These are phyloP conservation scores for Gossypium arboreum DNA, from an alignment of 345 rosid genomes.

Conservation along the genomic window DNA sequence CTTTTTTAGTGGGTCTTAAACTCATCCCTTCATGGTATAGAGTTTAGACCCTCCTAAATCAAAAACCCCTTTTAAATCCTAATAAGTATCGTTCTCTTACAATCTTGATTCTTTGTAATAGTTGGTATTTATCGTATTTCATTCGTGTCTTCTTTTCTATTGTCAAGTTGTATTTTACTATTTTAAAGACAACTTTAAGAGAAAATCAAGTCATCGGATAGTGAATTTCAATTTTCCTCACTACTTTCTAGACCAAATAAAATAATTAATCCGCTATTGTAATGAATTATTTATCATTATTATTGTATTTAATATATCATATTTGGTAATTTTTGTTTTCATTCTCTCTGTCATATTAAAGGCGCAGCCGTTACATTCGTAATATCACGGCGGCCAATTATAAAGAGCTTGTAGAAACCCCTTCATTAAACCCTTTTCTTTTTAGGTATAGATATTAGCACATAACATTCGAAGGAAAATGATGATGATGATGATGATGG, in stretches of 20 bases:
- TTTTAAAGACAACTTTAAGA: not conserved
- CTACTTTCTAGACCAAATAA: not conserved
- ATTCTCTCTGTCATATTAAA: not conserved
- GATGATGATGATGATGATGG: not conserved
- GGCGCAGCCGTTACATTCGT: too few species aligned
- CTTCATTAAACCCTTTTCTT: not conserved
- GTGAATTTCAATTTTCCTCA: not conserved
- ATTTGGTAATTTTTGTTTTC: not conserved
- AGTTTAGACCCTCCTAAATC: too few species aligned
- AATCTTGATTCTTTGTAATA: not conserved
- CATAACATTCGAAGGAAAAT: not conserved
- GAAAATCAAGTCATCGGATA: not conserved
- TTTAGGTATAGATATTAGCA: not conserved
- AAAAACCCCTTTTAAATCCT: not conserved
- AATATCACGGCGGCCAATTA: too few species aligned
- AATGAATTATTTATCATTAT: too few species aligned
- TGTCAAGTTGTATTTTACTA: not conserved
- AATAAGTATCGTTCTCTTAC: not conserved
- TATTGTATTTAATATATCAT: too few species aligned
- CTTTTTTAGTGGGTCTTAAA: not conserved
- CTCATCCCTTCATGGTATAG: too few species aligned
- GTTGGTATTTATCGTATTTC: not conserved
- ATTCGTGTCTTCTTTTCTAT: not conserved
- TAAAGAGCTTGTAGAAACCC: too few species aligned
- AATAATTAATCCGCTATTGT: not conserved